Evolutionary conservation across 148 eudicot genomes (phyloP).

Genomic region (Cornus controversa): DNA sequence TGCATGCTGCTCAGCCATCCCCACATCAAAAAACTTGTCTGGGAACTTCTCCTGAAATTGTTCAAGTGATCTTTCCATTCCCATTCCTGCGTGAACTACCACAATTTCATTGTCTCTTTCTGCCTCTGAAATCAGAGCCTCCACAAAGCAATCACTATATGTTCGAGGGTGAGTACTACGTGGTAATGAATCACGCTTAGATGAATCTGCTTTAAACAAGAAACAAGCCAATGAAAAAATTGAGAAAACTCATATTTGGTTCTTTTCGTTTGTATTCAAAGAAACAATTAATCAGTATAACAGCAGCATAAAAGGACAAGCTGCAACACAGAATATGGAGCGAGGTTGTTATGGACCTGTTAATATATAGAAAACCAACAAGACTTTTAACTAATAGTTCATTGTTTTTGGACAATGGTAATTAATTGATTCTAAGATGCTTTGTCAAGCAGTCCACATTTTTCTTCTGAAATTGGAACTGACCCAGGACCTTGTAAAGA

Average conservation of each 20-base stretch:
- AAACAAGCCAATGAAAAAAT: slow-evolving; percentile 1
- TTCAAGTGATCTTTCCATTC: slow-evolving; percentile 61
- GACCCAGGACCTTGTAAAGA: background rate
- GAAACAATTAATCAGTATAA: background rate
- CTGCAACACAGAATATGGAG: background rate
- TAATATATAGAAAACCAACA: background rate
- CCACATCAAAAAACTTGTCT: slow-evolving; percentile 79
- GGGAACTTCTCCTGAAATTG: slow-evolving; percentile 58
- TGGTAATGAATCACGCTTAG: slow-evolving; percentile 26
- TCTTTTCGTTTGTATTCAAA: background rate
- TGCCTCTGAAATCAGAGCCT: slow-evolving; percentile 58
- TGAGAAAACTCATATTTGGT: background rate
- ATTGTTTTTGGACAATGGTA: background rate
- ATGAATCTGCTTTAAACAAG: slow-evolving; percentile 36
- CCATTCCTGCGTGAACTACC: slow-evolving; percentile 79
- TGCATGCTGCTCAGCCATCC: slow-evolving; percentile 98
- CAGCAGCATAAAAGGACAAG: background rate
- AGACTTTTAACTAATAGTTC: background rate
- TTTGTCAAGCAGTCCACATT: background rate
- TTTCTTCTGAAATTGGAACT: background rate
- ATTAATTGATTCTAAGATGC: background rate
- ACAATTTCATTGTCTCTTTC: slow-evolving; percentile 77
- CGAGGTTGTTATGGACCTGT: background rate
- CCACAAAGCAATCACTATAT: slow-evolving; percentile 62
- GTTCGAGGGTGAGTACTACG: slow-evolving; percentile 43